Percentiles rank a stretch among this genome's conserved stretches.
Conservation (phyloP, 2,329 filamentous ascomycete species). For the Fusarium metavorans region DNA sequence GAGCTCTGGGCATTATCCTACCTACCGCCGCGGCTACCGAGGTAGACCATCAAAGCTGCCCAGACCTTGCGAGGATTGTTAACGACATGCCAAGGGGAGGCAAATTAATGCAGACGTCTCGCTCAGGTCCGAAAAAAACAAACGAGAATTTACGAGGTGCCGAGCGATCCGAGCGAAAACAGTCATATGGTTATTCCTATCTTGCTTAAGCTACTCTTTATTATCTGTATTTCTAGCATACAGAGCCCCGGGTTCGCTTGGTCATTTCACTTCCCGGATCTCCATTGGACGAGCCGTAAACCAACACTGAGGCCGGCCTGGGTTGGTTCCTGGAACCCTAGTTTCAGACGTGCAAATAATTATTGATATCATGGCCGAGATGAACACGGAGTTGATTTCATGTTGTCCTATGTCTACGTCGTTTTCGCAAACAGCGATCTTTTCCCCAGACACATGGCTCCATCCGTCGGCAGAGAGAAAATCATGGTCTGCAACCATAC, state of each 20-base stretch:
- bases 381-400: not conserved
- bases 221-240: not conserved
- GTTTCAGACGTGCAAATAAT: not conserved
- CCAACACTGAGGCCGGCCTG: not conserved
- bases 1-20: not conserved
- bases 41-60: not conserved
- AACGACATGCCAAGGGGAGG: not conserved
- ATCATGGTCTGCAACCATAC: not conserved
- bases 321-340: not conserved
- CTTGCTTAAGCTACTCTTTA: not conserved
- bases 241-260: not conserved
- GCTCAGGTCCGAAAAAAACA: not conserved
- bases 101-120: not conserved
- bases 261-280: not conserved
- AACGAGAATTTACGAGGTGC: not conserved
- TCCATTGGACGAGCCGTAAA: conserved; percentile 27
- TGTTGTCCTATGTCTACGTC: not conserved
- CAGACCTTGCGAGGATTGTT: not conserved
- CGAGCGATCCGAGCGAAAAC: not conserved
- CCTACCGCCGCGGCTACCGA: not conserved
- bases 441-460: not conserved
- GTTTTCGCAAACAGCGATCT: not conserved
- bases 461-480: not conserved
- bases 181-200: not conserved
- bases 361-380: conserved; percentile 35